Percentiles rank a stretch among this genome's conserved stretches.
These are phyloP conservation scores for Stephania japonica DNA, from an alignment of 164 flowering plant genomes.

Conservation along the genomic window DNA sequence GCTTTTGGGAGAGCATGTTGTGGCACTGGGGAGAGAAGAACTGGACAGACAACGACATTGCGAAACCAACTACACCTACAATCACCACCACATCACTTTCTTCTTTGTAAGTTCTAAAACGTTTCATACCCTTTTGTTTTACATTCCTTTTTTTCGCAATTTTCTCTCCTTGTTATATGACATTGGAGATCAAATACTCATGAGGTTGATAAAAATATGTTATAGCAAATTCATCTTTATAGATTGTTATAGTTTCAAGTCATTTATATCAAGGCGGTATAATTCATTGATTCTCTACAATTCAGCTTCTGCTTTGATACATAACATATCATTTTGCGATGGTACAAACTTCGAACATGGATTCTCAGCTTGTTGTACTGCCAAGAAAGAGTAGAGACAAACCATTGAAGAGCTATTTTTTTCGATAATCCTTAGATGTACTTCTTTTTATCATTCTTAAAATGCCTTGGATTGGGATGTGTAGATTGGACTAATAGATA, in stretches of 20 bases:
- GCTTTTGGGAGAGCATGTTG: slow-evolving; percentile 75
- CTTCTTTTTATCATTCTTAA: too few relatives aligned
- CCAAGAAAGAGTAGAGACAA: not conserved
- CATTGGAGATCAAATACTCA: not conserved
- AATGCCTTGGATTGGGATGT: too few relatives aligned
- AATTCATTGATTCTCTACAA: not conserved
- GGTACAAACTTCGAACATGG: not conserved
- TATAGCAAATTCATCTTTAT: not conserved
- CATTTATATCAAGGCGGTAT: not conserved
- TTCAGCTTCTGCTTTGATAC: not conserved
- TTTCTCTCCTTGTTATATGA: not conserved
- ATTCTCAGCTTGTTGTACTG: not conserved
- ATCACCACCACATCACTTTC: slow-evolving; percentile 28
- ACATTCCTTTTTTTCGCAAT: not conserved
- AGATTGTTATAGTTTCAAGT: not conserved
- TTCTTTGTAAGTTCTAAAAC: slow-evolving; percentile 19
- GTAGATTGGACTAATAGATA: too few relatives aligned
- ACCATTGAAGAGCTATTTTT: not conserved
- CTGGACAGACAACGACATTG: slow-evolving; percentile 50
- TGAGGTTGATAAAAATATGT: not conserved
- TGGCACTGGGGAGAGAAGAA: slow-evolving; percentile 79
- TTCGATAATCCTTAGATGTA: too few relatives aligned
- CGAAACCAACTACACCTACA: slow-evolving; percentile 20
- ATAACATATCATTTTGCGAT: not conserved
- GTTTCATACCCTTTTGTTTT: not conserved